Percentiles rank a stretch among this genome's conserved stretches.
Conservation (phyloP, 2,329 filamentous ascomycete species). For the Knufia fluminis region DNA sequence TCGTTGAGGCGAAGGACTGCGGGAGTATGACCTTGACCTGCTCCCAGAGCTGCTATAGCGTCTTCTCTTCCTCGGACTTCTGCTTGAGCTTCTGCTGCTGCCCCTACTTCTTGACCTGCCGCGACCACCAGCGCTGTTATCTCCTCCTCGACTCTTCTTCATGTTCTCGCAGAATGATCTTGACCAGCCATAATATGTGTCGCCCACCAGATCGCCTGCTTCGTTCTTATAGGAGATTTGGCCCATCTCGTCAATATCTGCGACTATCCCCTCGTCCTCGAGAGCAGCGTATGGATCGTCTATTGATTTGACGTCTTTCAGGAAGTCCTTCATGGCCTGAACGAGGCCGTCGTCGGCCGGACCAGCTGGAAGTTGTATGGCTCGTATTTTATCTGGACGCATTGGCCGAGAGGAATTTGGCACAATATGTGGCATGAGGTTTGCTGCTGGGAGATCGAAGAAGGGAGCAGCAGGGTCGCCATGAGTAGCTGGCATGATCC, state of each 20-base stretch:
- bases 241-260: conserved; percentile 68
- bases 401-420: conserved; percentile 69
- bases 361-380: conserved; percentile 59
- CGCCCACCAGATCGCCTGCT: conserved; percentile 55
- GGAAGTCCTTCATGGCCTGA: conserved; percentile 58
- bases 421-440: conserved; percentile 68
- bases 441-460: conserved; percentile 74
- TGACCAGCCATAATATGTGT: conserved; percentile 86
- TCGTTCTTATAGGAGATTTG: conserved; percentile 58
- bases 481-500: conserved; percentile 64
- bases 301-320: conserved; percentile 61
- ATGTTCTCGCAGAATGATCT: conserved; percentile 70
- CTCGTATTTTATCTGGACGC: conserved; percentile 59
- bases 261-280: conserved; percentile 39
- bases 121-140: conserved; percentile 11
- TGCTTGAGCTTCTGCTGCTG: conserved; percentile 36
- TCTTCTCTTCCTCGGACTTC: conserved; percentile 30
- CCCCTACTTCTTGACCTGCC: conserved; percentile 24
- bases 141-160: conserved; percentile 41
- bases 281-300: conserved; percentile 38
- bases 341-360: conserved; percentile 59
- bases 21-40: conserved; percentile 15
- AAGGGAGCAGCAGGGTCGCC: conserved; percentile 65
- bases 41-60: conserved; percentile 30
- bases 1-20: conserved; percentile 14